Evolutionary conservation across 306 rosid genomes (phyloP), one percentile per base, ranked within the genome.

Genomic region (Quercus aquifolioides): DNA sequence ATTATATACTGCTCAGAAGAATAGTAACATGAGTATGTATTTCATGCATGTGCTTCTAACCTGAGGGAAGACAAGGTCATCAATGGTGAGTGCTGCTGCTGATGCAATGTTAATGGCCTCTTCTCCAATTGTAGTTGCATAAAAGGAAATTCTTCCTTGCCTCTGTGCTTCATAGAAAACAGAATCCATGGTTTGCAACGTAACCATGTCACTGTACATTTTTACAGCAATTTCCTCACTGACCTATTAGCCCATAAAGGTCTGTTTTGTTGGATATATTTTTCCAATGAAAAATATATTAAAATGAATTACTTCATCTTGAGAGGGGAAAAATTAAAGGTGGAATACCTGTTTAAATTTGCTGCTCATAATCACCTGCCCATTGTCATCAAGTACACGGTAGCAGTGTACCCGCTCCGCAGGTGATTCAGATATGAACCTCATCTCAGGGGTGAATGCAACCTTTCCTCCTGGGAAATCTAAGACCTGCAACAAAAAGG

Each of bases 91-190:
- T 2, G 94, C 98, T 31, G 98, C 97, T 21, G 97, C 98, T 15
- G 98, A 89, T 57, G 98, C 94, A 82, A 94, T 74, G 77, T 91
- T 94, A 73, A 89, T 85, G 71, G 97, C 97, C 83, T 94, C 98
- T 88, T 94, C 97, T 75, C 97, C 98, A 19, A 13, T 59, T 31
- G 97, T 58, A 9, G 97, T 92, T 72, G 85, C 26, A 76, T 91
- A 92, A 74, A 94, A 94, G 5, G 98, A 94, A 62, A 94, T 88
- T 77, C 98, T 91, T 14, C 98, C 98, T 85, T 94, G 98, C 82
- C 98, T 88, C 84, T 94, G 98, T 31, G 92, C 93, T 85, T 92
- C 98, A 72, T 92, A 92, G 88, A 92, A 92, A 77, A 94, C 80
- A 70, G 85, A 87, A 79, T 94, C 98, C 97, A 94, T 92, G 18